Evolutionary conservation across 768 basidiomycete genomes (phyloP), one percentile per base, ranked within the genome.

Genomic region (Pleurotus eryngii): DNA sequence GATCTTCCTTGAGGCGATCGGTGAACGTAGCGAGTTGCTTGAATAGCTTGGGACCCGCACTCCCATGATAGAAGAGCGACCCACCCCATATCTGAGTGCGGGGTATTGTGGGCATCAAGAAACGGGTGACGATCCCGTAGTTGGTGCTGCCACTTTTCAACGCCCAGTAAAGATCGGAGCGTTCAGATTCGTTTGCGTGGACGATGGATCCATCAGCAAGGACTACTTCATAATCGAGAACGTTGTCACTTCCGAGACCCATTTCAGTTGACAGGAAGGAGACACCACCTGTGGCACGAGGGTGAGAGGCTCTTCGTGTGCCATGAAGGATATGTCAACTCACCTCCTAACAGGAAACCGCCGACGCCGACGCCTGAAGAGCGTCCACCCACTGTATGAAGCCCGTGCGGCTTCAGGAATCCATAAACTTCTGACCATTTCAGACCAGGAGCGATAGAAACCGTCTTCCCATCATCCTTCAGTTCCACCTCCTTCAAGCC

Each of bases 91-190:
- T 40, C 9, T 55, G 37, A 20, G 39, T 30, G 5, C 43, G 47
- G 2, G 39, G 49, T 37, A 43, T 55, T 15, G 63, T 57, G 1
- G 26, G 46, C 42, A 64, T 45, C 18, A 54, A 60, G 55, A 57
- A 63, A 20, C 62, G 55, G 3, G 62, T 63, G 38, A 64, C 56
- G 35, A 64, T 58, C 9, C 63, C 63, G 43, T 50, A 61, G 48
- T 64, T 64, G 4, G 61, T 63, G 22, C 56, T 56, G 9, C 60
- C 63, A 18, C 48, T 55, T 38, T 63, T 64, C 20, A 64, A 46
- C 17, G 57, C 61, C 57, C 55, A 59, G 47, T 59, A 59, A 9
- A 64, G 56, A 42, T 64, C 63, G 15, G 49, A n/a, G 38, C 62
- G 39, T 7, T 50, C 47, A 15, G 42, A 30, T 11, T 40, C 27